A percentile compares a stretch with the other conserved stretches of the same genome.
These are phyloP conservation scores for Drechslerella stenobrocha DNA, from an alignment of 2,329 filamentous ascomycete species.

Conservation along the genomic window DNA sequence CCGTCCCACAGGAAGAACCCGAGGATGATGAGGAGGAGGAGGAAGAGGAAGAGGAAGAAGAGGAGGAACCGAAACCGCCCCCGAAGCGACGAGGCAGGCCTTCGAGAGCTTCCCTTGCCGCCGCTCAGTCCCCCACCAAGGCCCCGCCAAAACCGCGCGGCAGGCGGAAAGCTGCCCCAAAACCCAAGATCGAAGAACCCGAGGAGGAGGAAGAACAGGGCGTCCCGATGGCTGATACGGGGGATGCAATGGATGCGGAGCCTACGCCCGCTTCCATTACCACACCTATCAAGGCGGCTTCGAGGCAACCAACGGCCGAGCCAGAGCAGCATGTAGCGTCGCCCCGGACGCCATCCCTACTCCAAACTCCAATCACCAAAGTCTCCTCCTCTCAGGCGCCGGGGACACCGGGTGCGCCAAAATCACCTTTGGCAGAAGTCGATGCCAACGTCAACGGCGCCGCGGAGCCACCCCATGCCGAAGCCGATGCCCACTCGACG, in stretches of 20 bases:
- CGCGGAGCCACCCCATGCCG: neutral
- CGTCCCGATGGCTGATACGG: conserved; percentile 1
- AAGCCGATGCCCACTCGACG: neutral
- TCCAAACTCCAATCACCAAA: conserved; percentile 31
- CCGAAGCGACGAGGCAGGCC: conserved; percentile 43
- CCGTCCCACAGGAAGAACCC: conserved; percentile 19
- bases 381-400: conserved; percentile 20
- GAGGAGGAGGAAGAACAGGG: conserved; percentile 29
- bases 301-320: conserved; percentile 17
- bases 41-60: conserved; percentile 27
- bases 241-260: conserved; percentile 39
- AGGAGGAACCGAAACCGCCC: conserved; percentile 17
- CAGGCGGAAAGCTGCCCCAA: conserved; percentile 35
- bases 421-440: conserved; percentile 20
- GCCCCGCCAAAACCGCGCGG: conserved; percentile 38
- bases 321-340: conserved; percentile 6
- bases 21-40: conserved; percentile 26
- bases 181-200: conserved; percentile 45
- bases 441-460: conserved; percentile 17
- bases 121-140: conserved; percentile 31
- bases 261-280: conserved; percentile 20
- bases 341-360: conserved; percentile 19
- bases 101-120: conserved; percentile 16
- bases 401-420: conserved; percentile 22
- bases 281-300: conserved; percentile 26